Percentiles rank a stretch among this genome's conserved stretches.
phyloP scores from a whole-genome alignment of 495 filamentous ascomycete species.

The Aspergillus cavernicola region DNA sequence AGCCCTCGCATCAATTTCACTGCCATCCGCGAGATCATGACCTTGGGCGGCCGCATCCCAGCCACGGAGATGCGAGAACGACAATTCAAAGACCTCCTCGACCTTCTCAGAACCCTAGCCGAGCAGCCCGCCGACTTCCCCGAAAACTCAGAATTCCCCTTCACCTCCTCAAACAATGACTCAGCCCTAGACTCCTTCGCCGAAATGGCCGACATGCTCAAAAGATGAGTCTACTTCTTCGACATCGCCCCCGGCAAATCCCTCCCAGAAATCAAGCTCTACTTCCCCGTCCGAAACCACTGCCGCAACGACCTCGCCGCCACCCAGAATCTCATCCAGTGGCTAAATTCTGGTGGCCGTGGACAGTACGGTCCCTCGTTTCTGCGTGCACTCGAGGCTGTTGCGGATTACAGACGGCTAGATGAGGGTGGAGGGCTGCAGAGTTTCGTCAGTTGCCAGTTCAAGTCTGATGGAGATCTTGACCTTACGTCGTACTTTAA shows the following conservation, averaged over 20 bases:
- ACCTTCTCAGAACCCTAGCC: conserved; percentile 2
- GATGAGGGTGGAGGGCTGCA: not conserved
- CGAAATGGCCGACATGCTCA: not conserved
- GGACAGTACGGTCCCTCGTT: not conserved
- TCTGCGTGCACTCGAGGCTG: not conserved
- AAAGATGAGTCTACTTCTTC: conserved; percentile 7
- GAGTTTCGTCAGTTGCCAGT: conserved; percentile 7
- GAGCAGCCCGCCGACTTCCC: not conserved
- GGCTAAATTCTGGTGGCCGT: conserved; percentile 3
- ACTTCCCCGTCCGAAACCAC: conserved; percentile 6
- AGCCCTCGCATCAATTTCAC: conserved; percentile 3
- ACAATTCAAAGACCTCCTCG: conserved; percentile 5
- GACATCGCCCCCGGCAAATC: conserved; percentile 1
- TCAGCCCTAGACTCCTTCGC: not conserved
- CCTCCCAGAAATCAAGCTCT: conserved; percentile 3
- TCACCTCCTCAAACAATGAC: not conserved
- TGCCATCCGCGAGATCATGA: conserved; percentile 9
- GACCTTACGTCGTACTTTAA: conserved; percentile 6
- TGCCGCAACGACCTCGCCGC: conserved; percentile 3
- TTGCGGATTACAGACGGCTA: conserved; percentile 7
- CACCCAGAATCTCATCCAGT: conserved; percentile 1
- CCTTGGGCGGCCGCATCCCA: conserved; percentile 1
- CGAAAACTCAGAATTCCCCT: not conserved
- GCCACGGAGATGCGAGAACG: not conserved
- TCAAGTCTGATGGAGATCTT: not conserved